phyloP scores from a whole-genome alignment of 306 rosid genomes.

The Begonia peltatifolia region DNA sequence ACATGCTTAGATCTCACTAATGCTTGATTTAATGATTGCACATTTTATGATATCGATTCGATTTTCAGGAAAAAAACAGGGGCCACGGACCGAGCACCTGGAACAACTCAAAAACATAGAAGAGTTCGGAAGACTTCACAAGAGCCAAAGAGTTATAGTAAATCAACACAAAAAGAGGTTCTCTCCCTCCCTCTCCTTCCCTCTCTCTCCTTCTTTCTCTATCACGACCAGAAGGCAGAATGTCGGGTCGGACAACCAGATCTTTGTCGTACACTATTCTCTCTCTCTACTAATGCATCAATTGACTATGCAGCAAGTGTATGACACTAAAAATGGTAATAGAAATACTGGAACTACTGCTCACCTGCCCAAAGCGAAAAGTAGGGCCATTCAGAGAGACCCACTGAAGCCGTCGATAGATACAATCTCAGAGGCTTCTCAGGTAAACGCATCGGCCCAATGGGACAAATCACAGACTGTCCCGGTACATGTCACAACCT shows the following conservation, averaged over 20 bases:
- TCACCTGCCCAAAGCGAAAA: constrained; percentile 18
- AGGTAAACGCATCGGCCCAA: constrained; percentile 9
- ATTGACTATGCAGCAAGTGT: constrained; percentile 21
- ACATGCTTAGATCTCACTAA: no score
- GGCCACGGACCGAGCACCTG: constrained; percentile 28
- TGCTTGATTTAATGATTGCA: no score
- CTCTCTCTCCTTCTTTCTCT: constrained; percentile 3
- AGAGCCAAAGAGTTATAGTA: constrained; percentile 24
- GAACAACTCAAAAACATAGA: constrained; percentile 48
- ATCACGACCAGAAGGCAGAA: neutral
- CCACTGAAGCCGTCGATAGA: constrained; percentile 24
- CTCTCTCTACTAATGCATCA: neutral
- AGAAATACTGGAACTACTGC: constrained; percentile 16
- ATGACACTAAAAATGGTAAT: constrained; percentile 8
- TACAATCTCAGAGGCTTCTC: constrained; percentile 41
- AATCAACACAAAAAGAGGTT: constrained; percentile 44
- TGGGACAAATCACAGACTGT: constrained; percentile 19
- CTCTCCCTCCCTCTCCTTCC: constrained; percentile 6
- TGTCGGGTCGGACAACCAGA: no score
- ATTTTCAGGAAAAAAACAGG: constrained; percentile 43
- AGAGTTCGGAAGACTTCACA: constrained; percentile 26
- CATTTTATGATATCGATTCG: no score
- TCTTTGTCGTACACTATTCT: neutral
- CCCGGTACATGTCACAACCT: constrained; percentile 30
- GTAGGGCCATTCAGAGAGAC: constrained; percentile 22